Percentiles rank a stretch among this genome's conserved stretches.
Evolutionary conservation across 164 flowering plant species (phyloP).

Genomic region (Vitis amurensis): DNA sequence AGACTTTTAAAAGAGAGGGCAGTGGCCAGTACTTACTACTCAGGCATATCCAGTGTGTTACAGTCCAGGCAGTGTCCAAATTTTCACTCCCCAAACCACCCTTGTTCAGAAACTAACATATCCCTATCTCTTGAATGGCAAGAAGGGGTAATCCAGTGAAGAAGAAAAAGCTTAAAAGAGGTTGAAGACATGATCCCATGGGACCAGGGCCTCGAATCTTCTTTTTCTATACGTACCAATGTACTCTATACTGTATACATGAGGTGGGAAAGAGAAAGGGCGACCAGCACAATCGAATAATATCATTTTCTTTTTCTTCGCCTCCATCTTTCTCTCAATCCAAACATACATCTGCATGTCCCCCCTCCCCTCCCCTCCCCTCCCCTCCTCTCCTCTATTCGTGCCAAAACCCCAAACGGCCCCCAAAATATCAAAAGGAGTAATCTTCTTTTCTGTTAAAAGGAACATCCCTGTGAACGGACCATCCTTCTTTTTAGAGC

Average conservation of each 20-base stretch:
- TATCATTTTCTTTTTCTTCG: slow-evolving; percentile 24
- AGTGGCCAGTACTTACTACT: neutral
- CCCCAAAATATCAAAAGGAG: neutral
- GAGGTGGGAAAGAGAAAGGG: slow-evolving; percentile 7
- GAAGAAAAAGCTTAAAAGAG: neutral
- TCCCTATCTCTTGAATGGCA: too few relatives aligned
- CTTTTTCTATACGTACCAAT: too few relatives aligned
- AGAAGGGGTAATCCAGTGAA: neutral
- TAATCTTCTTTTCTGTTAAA: too few relatives aligned
- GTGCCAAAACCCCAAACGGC: neutral
- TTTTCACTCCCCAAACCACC: neutral
- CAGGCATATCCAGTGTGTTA: neutral
- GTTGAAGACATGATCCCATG: too few relatives aligned
- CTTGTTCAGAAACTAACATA: neutral
- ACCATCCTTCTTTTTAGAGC: too few relatives aligned
- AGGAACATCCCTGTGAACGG: too few relatives aligned
- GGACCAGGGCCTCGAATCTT: too few relatives aligned
- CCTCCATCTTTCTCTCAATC: neutral
- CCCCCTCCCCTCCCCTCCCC: neutral
- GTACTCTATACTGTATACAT: too few relatives aligned
- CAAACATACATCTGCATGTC: neutral
- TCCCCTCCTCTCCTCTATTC: neutral
- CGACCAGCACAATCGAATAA: slow-evolving; percentile 24
- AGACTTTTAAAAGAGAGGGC: neutral
- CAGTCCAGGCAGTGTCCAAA: neutral